Evolutionary conservation across 352 stramenopile species (phyloP).

Genomic region (Phytopythium helicoides): DNA sequence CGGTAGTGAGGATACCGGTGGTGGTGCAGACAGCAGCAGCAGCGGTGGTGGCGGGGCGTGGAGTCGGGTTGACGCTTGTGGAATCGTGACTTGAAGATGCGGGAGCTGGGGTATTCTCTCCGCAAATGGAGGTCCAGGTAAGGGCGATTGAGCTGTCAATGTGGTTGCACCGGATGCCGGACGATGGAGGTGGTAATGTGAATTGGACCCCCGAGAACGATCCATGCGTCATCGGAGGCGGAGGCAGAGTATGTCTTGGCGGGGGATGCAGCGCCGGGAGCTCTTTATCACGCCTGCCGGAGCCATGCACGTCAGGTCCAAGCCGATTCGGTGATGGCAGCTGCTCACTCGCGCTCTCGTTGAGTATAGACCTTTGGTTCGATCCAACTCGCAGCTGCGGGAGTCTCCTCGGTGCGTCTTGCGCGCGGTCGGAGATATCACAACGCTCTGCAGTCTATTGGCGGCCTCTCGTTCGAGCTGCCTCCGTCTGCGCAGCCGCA

Average conservation of each 20-base stretch:
- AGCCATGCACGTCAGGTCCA: neutral
- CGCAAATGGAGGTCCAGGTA: conserved; percentile 3
- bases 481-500: conserved; percentile 40
- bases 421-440: conserved; percentile 19
- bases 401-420: conserved; percentile 12
- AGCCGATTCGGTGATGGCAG: neutral
- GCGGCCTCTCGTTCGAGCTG: conserved; percentile 14
- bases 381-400: conserved; percentile 21
- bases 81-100: conserved; percentile 51
- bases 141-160: conserved; percentile 1
- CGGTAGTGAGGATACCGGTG: neutral
- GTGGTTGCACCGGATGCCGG: conserved; percentile 6
- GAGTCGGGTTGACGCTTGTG: conserved; percentile 41
- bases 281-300: conserved; percentile 10
- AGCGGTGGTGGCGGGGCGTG: conserved; percentile 26
- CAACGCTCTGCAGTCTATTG: conserved; percentile 11
- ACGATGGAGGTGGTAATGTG: conserved; percentile 25
- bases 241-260: conserved; percentile 14
- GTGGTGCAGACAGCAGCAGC: conserved; percentile 23
- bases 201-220: conserved; percentile 30
- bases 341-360: too few relatives aligned
- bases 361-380: too few relatives aligned
- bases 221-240: conserved; percentile 4
- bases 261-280: conserved; percentile 19
- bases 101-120: conserved; percentile 42